phyloP scores from a whole-genome alignment of 371 early-diverging fungal species.

The Saksenaea oblongispora region DNA sequence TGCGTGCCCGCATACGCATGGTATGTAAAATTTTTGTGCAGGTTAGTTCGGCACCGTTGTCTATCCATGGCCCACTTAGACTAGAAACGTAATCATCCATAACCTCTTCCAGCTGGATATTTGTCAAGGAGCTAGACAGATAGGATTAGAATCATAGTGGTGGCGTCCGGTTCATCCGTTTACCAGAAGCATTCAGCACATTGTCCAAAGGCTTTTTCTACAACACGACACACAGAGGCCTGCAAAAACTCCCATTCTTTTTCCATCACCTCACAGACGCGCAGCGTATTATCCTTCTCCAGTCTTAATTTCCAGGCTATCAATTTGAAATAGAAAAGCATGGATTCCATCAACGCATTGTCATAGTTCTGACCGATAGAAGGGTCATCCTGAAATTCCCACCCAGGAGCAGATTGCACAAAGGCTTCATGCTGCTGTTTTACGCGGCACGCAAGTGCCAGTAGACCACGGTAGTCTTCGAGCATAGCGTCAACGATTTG shows the following conservation, averaged over 20 bases:
- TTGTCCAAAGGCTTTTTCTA: conserved; percentile 73
- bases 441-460: conserved; percentile 71
- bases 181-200: conserved; percentile 79
- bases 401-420: conserved; percentile 64
- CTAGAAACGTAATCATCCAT: conserved; percentile 47
- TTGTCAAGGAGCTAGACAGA: conserved; percentile 35
- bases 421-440: conserved; percentile 70
- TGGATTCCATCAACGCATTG: conserved; percentile 63
- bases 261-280: conserved; percentile 81
- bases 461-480: conserved; percentile 75
- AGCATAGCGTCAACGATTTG: conserved; percentile 78
- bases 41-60: conserved; percentile 13
- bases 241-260: conserved; percentile 78
- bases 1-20: conserved; percentile 65
- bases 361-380: conserved; percentile 66
- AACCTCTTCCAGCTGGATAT: conserved; percentile 43
- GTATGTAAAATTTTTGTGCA: conserved; percentile 65
- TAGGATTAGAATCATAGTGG: too few relatives aligned
- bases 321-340: conserved; percentile 78
- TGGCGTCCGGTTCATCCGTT: too few relatives aligned
- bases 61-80: conserved; percentile 23
- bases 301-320: conserved; percentile 68
- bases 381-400: conserved; percentile 63
- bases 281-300: conserved; percentile 59
- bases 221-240: conserved; percentile 60